Conservation (phyloP, 495 filamentous ascomycete species). For the Cudoniella acicularis region DNA sequence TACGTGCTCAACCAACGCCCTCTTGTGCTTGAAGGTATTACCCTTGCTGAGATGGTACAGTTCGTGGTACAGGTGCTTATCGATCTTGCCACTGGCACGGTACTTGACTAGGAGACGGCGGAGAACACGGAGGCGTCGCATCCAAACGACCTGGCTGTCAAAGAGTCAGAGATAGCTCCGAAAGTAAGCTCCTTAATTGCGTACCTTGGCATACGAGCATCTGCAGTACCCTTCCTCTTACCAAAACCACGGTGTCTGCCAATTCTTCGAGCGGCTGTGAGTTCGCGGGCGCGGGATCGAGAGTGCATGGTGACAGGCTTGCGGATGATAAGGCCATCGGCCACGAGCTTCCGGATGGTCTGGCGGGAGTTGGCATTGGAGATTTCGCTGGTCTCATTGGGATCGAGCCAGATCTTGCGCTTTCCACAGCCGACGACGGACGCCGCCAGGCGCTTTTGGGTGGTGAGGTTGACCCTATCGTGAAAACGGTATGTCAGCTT, state of each 20-base stretch:
- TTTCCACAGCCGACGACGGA: constrained; percentile 97
- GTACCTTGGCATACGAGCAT: constrained; percentile 98
- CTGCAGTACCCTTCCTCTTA: constrained; percentile 99
- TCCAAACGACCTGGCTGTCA: constrained; percentile 91
- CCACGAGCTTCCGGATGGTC: constrained; percentile 99
- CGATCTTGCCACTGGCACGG: constrained; percentile 98
- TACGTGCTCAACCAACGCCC: constrained; percentile 98
- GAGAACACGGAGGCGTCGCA: constrained; percentile 98
- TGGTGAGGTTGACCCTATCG: constrained; percentile 95
- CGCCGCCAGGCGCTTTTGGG: constrained; percentile 99
- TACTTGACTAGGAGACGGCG: constrained; percentile 99
- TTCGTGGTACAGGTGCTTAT: constrained; percentile 99
- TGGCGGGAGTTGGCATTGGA: constrained; percentile 99
- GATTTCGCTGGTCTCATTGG: constrained; percentile 98
- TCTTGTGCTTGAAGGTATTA: constrained; percentile 99
- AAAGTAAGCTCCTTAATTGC: constrained; percentile 25
- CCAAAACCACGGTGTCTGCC: constrained; percentile 97
- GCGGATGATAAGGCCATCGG: constrained; percentile 99
- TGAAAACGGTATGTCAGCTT: constrained; percentile 19
- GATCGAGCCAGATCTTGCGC: constrained; percentile 99
- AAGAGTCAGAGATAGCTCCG: constrained; percentile 14
- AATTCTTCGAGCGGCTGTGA: constrained; percentile 83
- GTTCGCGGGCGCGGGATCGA: constrained; percentile 85
- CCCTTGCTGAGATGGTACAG: constrained; percentile 99
- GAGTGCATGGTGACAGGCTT: constrained; percentile 99